These are phyloP conservation scores for Trichoderma sp. DNA, from an alignment of 2,329 filamentous ascomycete genomes.

Conservation along the genomic window DNA sequence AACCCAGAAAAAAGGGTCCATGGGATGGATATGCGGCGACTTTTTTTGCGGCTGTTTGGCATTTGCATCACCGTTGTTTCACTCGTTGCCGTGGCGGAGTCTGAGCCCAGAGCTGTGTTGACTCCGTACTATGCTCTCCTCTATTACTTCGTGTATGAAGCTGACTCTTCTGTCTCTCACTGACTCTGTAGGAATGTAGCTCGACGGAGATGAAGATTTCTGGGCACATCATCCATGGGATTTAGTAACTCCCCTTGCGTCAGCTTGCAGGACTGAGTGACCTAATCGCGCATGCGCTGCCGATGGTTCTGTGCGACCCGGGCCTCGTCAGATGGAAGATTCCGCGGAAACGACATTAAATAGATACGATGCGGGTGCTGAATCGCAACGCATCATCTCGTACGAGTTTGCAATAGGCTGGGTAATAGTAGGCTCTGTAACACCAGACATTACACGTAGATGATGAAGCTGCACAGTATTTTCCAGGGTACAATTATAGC, in stretches of 20 bases:
- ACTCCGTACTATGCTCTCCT: background rate
- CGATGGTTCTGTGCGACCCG: conserved; percentile 11
- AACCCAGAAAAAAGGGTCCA: background rate
- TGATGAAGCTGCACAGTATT: conserved; percentile 7
- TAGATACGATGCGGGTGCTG: background rate
- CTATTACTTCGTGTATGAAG: background rate
- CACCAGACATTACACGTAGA: background rate
- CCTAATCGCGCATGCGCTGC: conserved; percentile 24
- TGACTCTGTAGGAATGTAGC: conserved; percentile 1
- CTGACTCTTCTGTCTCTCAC: background rate
- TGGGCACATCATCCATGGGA: background rate
- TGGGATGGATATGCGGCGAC: conserved; percentile 5
- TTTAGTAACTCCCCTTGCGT: background rate
- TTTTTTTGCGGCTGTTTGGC: conserved; percentile 3
- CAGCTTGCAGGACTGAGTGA: background rate
- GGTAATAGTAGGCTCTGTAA: no score
- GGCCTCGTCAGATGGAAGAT: background rate
- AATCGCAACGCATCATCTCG: background rate
- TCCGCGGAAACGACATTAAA: background rate
- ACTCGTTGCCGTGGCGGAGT: conserved; percentile 27
- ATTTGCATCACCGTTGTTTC: conserved; percentile 28
- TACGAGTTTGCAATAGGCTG: background rate
- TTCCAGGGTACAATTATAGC: conserved; percentile 12
- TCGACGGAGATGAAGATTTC: conserved; percentile 10
- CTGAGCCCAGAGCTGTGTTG: background rate